phyloP scores from a whole-genome alignment of 1,284 basidiomycete species.

The Testicularia cyperi region DNA sequence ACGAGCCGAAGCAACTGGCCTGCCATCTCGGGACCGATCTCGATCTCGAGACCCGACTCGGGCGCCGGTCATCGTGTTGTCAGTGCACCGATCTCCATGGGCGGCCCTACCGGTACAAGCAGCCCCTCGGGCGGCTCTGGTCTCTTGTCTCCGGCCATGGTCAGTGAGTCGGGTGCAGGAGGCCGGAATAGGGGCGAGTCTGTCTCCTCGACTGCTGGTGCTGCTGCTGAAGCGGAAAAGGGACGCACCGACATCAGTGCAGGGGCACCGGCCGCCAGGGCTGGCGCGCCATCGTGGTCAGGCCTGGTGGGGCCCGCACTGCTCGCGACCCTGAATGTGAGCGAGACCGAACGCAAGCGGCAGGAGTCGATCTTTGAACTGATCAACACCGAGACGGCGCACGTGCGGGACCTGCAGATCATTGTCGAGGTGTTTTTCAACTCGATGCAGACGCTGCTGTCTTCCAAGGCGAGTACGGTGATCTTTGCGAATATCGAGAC shows the following conservation, averaged over 20 bases:
- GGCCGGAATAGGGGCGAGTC: conserved; percentile 7
- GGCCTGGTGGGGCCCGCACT: conserved; percentile 81
- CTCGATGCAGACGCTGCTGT: conserved; percentile 71
- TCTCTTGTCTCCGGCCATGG: conserved; percentile 5
- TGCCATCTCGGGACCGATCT: conserved; percentile 1
- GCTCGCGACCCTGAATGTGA: conserved; percentile 75
- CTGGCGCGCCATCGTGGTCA: conserved; percentile 73
- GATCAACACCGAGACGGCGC: conserved; percentile 96
- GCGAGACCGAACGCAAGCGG: conserved; percentile 88
- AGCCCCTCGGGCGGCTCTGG: neutral
- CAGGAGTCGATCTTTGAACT: conserved; percentile 99
- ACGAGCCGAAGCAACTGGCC: conserved; percentile 25
- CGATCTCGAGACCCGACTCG: conserved; percentile 4
- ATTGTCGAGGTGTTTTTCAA: conserved; percentile 72
- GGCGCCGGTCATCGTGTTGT: conserved; percentile 11
- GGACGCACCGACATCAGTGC: too few species aligned
- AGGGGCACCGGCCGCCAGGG: conserved; percentile 8
- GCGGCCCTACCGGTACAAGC: too few species aligned
- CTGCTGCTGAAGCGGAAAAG: too few species aligned
- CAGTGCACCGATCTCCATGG: conserved; percentile 28
- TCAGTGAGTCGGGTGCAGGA: conserved; percentile 10
- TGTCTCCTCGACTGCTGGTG: neutral
- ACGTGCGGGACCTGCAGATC: conserved; percentile 88
- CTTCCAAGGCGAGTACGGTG: conserved; percentile 74
- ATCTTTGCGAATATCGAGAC: conserved; percentile 94